Evolutionary conservation across 768 basidiomycete genomes (phyloP), one percentile per base, ranked within the genome.

Genomic region (Lactarius hatsudake): DNA sequence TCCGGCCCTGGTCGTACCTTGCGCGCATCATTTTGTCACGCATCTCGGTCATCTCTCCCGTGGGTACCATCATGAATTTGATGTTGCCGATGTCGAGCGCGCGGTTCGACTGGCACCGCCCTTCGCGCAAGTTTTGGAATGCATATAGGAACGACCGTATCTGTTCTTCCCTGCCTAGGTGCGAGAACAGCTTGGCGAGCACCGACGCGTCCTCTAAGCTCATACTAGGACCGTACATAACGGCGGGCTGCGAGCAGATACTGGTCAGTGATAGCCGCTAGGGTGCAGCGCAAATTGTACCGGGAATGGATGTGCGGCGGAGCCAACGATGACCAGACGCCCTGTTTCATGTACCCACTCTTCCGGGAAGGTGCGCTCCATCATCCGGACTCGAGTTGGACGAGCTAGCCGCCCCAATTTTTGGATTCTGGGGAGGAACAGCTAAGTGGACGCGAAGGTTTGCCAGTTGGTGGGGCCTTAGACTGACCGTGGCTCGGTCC

Each of bases 201-300:
- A 80, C 77, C 10, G 78, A 78, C 5, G 78, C 78, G 64, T 81
- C 80, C 59, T 81, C 80, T 34, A 79, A 64, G 9, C 74, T 76
- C 76, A 79, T 78, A 28, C 76, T 75, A 9, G 74, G 69, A 13
- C 72, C 74, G 63, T 80, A 79, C 7, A 76, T 70, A 5, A 74
- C 64, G 13, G 75, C 75, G 4, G 78, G 76, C 77, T 79, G 34
- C 18, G 20, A 63, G 32, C 15, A n/a, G 6, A 53, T 5, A 12
- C n/a, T 32, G 36, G n/a, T 55, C 15, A 54, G 58, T 28, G 15
- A 30, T 32, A 56, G 28, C 20, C 42, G 9, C n/a, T 8, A 26
- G 15, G 5, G 7, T 23, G 51, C 26, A 18, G 2, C 9, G 18
- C 3, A 30, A 40, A 32, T 38, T 74, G 55, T 59, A 78, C 78